These are phyloP conservation scores for Globisporangium echinulatum DNA, from an alignment of 352 stramenopile genomes.

Conservation along the genomic window DNA sequence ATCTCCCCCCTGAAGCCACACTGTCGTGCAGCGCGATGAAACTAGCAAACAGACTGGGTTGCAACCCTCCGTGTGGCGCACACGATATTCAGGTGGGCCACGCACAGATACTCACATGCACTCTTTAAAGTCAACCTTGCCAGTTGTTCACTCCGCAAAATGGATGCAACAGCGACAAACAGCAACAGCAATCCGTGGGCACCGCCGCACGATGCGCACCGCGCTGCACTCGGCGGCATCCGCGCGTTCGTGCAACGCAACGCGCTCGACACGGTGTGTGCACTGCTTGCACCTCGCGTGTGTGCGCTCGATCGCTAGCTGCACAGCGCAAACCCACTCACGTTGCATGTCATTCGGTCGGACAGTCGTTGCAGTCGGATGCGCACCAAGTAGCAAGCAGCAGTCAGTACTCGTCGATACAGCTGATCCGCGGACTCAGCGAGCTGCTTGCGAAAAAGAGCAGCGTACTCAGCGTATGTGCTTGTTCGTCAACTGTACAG, in stretches of 20 bases:
- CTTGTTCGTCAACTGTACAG: not conserved
- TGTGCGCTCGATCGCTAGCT: not conserved
- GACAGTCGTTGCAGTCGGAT: not conserved
- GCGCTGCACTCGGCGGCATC: conserved; percentile 26
- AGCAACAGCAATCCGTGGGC: conserved; percentile 33
- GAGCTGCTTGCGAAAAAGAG: conserved; percentile 15
- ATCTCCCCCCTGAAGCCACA: no score
- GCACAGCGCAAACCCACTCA: not conserved
- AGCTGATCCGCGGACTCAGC: conserved; percentile 23
- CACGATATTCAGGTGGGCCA: no score
- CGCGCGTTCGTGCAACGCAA: conserved; percentile 34
- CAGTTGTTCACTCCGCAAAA: not conserved
- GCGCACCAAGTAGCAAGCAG: not conserved
- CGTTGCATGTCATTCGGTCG: not conserved
- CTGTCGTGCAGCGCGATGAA: no score
- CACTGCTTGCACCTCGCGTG: not conserved
- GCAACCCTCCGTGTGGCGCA: no score
- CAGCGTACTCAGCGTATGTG: conserved; percentile 15
- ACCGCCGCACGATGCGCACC: conserved; percentile 10
- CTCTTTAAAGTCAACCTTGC: no score
- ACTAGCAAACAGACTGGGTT: no score
- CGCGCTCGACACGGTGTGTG: conserved; percentile 11
- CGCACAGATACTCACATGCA: no score
- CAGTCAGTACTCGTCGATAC: conserved; percentile 19
- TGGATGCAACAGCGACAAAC: not conserved